Evolutionary conservation across 2,329 filamentous ascomycete genomes (phyloP).

Genomic region (Xylariaceae sp.): DNA sequence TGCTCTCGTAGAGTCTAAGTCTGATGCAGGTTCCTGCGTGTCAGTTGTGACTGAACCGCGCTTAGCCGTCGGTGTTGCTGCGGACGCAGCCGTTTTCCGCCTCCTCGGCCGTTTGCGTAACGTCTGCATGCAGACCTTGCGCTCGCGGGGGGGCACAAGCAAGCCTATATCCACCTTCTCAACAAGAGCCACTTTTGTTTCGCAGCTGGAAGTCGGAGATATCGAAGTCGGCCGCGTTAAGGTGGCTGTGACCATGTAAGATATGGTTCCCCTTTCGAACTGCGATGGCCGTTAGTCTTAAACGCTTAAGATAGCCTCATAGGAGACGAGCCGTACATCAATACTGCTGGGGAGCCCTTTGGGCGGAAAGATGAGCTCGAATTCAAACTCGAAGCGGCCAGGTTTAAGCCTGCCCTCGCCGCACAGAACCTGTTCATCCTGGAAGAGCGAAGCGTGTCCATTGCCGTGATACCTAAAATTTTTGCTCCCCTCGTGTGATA

Average conservation of each 20-base stretch:
- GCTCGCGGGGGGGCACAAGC: conserved; percentile 72
- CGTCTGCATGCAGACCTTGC: conserved; percentile 85
- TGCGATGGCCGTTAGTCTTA: conserved; percentile 44
- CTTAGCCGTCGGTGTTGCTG: conserved; percentile 43
- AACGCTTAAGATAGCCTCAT: conserved; percentile 1
- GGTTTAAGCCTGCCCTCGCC: conserved; percentile 76
- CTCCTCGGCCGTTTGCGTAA: conserved; percentile 71
- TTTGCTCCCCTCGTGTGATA: conserved; percentile 40
- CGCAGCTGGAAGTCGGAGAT: conserved; percentile 75
- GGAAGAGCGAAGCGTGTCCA: conserved; percentile 78
- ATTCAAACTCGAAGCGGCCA: conserved; percentile 78
- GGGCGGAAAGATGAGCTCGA: conserved; percentile 70
- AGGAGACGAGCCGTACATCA: conserved; percentile 64
- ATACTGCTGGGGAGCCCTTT: conserved; percentile 85
- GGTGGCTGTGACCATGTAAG: conserved; percentile 88
- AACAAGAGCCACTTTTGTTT: conserved; percentile 76
- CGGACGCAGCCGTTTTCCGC: conserved; percentile 56
- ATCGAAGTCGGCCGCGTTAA: conserved; percentile 88
- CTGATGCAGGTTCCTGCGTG: conserved; percentile 40
- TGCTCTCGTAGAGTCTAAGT: conserved; percentile 42
- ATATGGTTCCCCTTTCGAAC: conserved; percentile 94
- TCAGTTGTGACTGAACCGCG: conserved; percentile 45
- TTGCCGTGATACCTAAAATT: conserved; percentile 69
- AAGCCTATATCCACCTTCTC: conserved; percentile 85
- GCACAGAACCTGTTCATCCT: conserved; percentile 79